These are phyloP conservation scores for Podospora pseudoanserina DNA, from an alignment of 495 filamentous ascomycete genomes.

Conservation along the genomic window DNA sequence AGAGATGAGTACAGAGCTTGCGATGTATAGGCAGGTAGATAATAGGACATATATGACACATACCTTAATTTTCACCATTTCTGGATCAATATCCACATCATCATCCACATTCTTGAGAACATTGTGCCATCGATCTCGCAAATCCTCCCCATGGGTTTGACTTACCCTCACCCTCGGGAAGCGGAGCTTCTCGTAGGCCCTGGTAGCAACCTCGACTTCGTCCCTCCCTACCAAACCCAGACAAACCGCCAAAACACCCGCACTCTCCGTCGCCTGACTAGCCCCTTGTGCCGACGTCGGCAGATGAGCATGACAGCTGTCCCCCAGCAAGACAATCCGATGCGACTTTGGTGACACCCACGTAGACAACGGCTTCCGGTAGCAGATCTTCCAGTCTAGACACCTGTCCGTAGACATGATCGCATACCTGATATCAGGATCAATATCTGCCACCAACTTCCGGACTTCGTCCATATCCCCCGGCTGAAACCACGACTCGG, in stretches of 20 bases:
- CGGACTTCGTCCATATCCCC: constrained; percentile 48
- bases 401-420: constrained; percentile 47
- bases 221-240: constrained; percentile 43
- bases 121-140: constrained; percentile 53
- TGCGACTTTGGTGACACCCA: constrained; percentile 46
- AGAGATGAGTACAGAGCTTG: constrained; percentile 5
- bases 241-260: constrained; percentile 44
- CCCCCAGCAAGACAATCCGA: constrained; percentile 45
- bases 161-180: constrained; percentile 45
- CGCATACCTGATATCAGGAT: constrained; percentile 44
- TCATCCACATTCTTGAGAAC: constrained; percentile 47
- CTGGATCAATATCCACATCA: constrained; percentile 49
- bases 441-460: constrained; percentile 33
- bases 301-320: constrained; percentile 48
- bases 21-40: not conserved
- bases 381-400: constrained; percentile 53
- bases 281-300: constrained; percentile 50
- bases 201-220: constrained; percentile 46
- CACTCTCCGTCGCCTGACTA: constrained; percentile 49
- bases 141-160: constrained; percentile 51
- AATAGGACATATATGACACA: constrained; percentile 4
- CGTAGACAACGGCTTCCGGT: constrained; percentile 45
- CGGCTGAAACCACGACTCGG: constrained; percentile 50
- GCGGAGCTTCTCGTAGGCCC: constrained; percentile 51
- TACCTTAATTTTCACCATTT: constrained; percentile 46